Conservation (phyloP, 2,329 filamentous ascomycete genomes). For the Colletotrichum brevisporum region DNA sequence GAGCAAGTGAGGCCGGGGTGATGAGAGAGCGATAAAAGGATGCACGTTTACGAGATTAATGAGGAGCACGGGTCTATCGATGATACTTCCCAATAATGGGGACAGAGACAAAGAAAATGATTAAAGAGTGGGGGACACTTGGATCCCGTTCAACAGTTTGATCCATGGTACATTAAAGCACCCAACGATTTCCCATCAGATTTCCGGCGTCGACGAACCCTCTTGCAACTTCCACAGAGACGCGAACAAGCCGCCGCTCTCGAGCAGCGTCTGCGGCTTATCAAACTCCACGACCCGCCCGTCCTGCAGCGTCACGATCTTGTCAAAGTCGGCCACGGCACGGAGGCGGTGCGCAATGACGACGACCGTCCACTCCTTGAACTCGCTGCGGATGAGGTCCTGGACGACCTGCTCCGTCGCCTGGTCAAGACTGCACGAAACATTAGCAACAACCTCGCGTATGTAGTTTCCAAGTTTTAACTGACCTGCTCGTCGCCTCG, state of each 20-base stretch:
- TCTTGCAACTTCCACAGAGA: conserved; percentile 33
- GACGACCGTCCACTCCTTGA: conserved; percentile 61
- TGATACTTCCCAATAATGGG: not conserved
- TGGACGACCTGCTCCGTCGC: conserved; percentile 51
- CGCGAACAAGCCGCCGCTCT: conserved; percentile 5
- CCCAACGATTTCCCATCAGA: too few relatives aligned
- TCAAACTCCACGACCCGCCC: conserved; percentile 27
- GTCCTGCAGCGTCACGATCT: conserved; percentile 51
- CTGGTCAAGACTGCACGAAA: conserved; percentile 46
- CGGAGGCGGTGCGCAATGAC: conserved; percentile 57
- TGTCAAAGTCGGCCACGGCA: conserved; percentile 66
- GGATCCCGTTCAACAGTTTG: too few relatives aligned
- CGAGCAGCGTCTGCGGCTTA: conserved; percentile 10
- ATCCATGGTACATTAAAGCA: too few relatives aligned
- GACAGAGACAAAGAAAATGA: too few relatives aligned
- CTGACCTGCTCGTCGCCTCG: conserved; percentile 55
- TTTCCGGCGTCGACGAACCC: not conserved
- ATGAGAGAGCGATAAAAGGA: not conserved
- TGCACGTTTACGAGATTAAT: not conserved
- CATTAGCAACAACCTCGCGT: not conserved
- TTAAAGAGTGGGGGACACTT: too few relatives aligned
- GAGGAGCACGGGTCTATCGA: not conserved
- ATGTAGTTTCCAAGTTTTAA: not conserved
- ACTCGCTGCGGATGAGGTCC: conserved; percentile 47
- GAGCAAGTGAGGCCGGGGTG: not conserved